phyloP scores from a whole-genome alignment of 768 basidiomycete species.

The Lepiota brunneoincarnata region DNA sequence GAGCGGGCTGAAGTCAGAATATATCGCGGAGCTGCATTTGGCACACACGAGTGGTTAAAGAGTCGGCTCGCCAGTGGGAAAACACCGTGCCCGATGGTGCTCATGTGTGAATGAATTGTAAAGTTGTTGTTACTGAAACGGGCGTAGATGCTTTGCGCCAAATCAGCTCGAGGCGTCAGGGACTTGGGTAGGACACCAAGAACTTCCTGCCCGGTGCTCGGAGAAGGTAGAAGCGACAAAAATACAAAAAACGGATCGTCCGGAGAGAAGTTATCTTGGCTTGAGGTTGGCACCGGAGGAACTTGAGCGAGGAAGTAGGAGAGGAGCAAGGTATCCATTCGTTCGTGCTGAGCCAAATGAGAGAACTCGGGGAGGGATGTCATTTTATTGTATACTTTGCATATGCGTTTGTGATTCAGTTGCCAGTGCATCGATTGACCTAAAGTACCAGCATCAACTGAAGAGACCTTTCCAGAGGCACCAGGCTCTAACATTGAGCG shows the following conservation, averaged over 20 bases:
- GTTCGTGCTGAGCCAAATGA: conserved; percentile 49
- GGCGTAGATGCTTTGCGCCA: conserved; percentile 38
- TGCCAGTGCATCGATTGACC: conserved; percentile 74
- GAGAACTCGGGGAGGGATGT: conserved; percentile 44
- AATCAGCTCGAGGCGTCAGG: conserved; percentile 28
- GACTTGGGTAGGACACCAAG: conserved; percentile 14
- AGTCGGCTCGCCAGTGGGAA: conserved; percentile 76
- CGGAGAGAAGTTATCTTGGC: conserved; percentile 19
- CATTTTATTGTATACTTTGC: conserved; percentile 53
- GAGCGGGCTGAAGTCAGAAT: conserved; percentile 32
- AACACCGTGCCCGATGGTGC: conserved; percentile 67
- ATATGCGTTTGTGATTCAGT: conserved; percentile 63
- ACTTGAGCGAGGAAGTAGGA: conserved; percentile 56
- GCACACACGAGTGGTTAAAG: conserved; percentile 81
- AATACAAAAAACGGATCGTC: conserved; percentile 31
- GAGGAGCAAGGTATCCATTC: conserved; percentile 60
- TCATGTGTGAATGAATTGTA: conserved; percentile 70
- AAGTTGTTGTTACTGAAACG: conserved; percentile 86
- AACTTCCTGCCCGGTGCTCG: neutral
- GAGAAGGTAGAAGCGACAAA: conserved; percentile 35
- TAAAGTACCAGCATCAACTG: conserved; percentile 22
- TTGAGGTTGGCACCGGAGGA: conserved; percentile 15
- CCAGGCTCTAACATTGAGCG: conserved; percentile 46
- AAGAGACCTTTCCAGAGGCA: conserved; percentile 7
- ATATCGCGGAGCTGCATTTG: conserved; percentile 70